phyloP scores from a whole-genome alignment of 805 yeast genomes.

The Sugiyamaella smithiae region DNA sequence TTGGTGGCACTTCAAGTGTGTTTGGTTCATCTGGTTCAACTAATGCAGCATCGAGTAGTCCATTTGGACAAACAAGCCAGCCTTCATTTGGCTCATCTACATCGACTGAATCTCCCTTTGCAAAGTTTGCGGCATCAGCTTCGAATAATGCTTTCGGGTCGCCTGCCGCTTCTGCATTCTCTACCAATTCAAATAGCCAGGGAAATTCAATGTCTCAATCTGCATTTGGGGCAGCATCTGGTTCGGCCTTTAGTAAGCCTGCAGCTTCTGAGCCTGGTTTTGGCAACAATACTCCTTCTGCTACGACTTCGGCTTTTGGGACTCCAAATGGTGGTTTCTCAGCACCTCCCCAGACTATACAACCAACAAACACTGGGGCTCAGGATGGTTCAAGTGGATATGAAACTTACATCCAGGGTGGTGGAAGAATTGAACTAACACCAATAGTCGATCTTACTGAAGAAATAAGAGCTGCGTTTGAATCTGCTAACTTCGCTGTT shows the following conservation, averaged over 20 bases:
- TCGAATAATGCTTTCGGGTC: too few relatives aligned
- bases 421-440: slow-evolving; percentile 31
- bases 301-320: not conserved
- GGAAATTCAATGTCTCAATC: slow-evolving; percentile 8
- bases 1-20: slow-evolving; percentile 3
- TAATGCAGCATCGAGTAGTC: too few relatives aligned
- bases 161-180: slow-evolving; percentile 3
- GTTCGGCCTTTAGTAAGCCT: not conserved
- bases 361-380: too few relatives aligned
- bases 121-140: too few relatives aligned
- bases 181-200: not conserved
- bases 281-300: slow-evolving; percentile 11
- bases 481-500: slow-evolving; percentile 26
- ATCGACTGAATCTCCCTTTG: too few relatives aligned
- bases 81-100: too few relatives aligned
- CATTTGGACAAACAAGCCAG: not conserved
- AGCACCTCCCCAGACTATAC: too few relatives aligned
- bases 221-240: slow-evolving; percentile 27
- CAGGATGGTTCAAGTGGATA: too few relatives aligned
- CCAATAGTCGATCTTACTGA: slow-evolving; percentile 43
- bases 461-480: slow-evolving; percentile 46
- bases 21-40: not conserved
- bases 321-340: slow-evolving; percentile 5
- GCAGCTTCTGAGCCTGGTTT: slow-evolving; percentile 1
- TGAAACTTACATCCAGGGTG: slow-evolving; percentile 35